Percentiles rank a stretch among this genome's conserved stretches.
These are phyloP conservation scores for Metschnikowia santaceciliae DNA, from an alignment of 805 yeast genomes.

Conservation along the genomic window DNA sequence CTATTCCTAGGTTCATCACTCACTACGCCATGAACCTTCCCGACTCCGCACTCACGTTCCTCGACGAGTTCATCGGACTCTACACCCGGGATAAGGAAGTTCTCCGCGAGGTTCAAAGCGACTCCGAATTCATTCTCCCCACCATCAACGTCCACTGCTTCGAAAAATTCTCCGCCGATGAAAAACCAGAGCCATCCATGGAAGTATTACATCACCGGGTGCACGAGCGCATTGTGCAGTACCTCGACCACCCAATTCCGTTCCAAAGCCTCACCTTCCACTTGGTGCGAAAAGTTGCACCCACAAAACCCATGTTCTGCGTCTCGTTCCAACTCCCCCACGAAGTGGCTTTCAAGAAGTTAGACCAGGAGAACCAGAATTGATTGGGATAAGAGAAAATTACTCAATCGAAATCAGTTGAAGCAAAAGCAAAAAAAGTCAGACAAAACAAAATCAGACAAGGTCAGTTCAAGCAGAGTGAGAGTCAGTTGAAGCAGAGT, in stretches of 20 bases:
- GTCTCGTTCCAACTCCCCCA: conserved; percentile 71
- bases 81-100: conserved; percentile 43
- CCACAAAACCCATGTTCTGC: conserved; percentile 95
- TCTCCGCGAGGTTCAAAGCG: conserved; percentile 26
- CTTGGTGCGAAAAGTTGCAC: conserved; percentile 89
- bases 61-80: conserved; percentile 74
- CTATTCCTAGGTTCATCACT: conserved; percentile 52
- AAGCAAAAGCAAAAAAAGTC: no score
- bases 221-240: conserved; percentile 44
- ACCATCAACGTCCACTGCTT: conserved; percentile 86
- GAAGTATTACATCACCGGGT: conserved; percentile 69
- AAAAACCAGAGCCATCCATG: conserved; percentile 58
- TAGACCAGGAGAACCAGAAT: no score
- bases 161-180: conserved; percentile 78
- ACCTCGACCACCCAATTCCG: conserved; percentile 46
- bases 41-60: conserved; percentile 81
- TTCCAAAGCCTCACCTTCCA: conserved; percentile 59
- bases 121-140: conserved; percentile 60
- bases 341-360: conserved; percentile 51
- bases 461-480: no score
- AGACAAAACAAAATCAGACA: no score
- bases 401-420: no score
- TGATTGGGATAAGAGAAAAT: no score
- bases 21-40: conserved; percentile 96
- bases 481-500: no score